phyloP scores from a whole-genome alignment of 2,329 filamentous ascomycete genomes.

The Thelonectria rubi region DNA sequence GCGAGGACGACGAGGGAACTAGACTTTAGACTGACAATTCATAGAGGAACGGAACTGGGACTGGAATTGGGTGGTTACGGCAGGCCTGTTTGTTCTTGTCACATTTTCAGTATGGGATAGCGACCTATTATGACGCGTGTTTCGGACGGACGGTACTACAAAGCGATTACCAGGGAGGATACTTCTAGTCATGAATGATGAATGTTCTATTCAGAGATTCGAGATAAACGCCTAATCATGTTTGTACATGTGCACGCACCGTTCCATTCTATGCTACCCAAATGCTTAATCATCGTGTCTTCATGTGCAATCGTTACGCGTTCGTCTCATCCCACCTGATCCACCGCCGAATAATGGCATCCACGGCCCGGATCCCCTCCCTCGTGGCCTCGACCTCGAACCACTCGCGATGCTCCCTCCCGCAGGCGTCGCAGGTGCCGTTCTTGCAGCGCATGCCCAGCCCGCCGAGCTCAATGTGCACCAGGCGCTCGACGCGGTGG shows the following conservation, averaged over 20 bases:
- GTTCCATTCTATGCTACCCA: no score
- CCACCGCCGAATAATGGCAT: constrained; percentile 82
- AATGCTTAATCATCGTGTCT: background rate
- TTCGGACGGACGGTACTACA: background rate
- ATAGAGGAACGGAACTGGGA: background rate
- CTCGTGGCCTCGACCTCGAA: constrained; percentile 85
- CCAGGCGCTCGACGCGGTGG: constrained; percentile 86
- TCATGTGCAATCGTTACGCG: constrained; percentile 6
- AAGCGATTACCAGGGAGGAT: background rate
- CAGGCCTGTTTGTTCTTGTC: background rate
- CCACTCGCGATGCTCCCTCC: constrained; percentile 91
- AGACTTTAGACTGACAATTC: background rate
- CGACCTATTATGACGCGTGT: background rate
- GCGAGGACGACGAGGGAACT: constrained; percentile 1
- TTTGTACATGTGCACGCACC: no score
- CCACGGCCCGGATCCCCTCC: constrained; percentile 72
- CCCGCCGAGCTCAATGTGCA: constrained; percentile 86
- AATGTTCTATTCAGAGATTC: background rate
- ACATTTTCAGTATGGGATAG: background rate
- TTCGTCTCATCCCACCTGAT: constrained; percentile 79
- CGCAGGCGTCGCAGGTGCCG: constrained; percentile 77
- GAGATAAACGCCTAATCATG: background rate
- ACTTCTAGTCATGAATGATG: constrained; percentile 1
- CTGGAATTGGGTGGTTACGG: background rate
- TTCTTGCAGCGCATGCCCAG: constrained; percentile 63